Conservation (phyloP, 2,329 filamentous ascomycete genomes). For the Aspergillus tubingensis region DNA sequence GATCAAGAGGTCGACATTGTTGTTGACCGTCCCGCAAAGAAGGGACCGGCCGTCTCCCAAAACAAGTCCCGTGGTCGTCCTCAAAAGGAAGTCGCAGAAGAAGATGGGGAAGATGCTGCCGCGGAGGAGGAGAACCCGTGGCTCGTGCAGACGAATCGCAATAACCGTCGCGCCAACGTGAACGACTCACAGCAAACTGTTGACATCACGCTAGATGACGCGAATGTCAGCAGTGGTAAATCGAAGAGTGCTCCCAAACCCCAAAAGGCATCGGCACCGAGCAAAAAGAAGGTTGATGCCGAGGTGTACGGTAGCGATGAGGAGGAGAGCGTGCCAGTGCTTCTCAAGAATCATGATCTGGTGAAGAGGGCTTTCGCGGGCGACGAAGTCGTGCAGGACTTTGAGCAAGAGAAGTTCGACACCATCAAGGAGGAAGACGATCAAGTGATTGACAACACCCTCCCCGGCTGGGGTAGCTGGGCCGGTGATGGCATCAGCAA, state of each 20-base stretch:
- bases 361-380: constrained; percentile 85
- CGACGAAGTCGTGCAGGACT: constrained; percentile 78
- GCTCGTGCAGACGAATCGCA: constrained; percentile 38
- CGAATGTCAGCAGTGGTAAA: constrained; percentile 17
- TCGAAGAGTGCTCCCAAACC: constrained; percentile 23
- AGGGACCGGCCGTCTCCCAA: constrained; percentile 14
- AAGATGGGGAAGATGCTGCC: constrained; percentile 19
- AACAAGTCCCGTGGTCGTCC: constrained; percentile 24
- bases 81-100: constrained; percentile 17
- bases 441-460: constrained; percentile 76
- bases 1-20: constrained; percentile 41
- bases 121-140: constrained; percentile 40
- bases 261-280: constrained; percentile 18
- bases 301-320: constrained; percentile 50
- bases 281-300: constrained; percentile 23
- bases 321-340: constrained; percentile 42
- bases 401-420: constrained; percentile 75
- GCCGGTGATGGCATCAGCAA: constrained; percentile 78
- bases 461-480: constrained; percentile 95
- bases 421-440: constrained; percentile 76
- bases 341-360: constrained; percentile 62
- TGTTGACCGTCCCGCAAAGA: constrained; percentile 27
- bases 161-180: constrained; percentile 32
- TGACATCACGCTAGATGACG: constrained; percentile 35
- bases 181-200: constrained; percentile 33